Evolutionary conservation across 2,329 filamentous ascomycete genomes (phyloP).

Genomic region (Aspergillus fischeri): DNA sequence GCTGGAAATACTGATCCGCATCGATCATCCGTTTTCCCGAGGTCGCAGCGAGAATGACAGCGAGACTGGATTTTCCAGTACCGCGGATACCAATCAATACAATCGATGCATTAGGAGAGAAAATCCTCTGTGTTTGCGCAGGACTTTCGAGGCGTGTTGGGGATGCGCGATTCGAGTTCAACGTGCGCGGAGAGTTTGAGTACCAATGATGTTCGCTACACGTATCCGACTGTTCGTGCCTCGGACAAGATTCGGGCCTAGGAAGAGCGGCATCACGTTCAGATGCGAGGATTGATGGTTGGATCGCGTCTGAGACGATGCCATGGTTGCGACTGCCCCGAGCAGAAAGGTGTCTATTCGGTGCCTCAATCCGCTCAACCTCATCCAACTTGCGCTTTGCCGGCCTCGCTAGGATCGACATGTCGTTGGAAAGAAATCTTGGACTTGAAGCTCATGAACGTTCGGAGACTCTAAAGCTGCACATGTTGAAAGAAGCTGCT

Average conservation of each 20-base stretch:
- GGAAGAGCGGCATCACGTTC: not conserved
- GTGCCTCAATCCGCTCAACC: conserved; percentile 19
- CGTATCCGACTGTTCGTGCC: conserved; percentile 17
- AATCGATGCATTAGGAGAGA: conserved; percentile 63
- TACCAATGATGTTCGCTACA: conserved; percentile 16
- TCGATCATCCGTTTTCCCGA: conserved; percentile 67
- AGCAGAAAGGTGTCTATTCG: conserved; percentile 2
- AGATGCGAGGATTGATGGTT: not conserved
- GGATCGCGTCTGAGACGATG: not conserved
- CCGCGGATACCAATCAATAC: conserved; percentile 70
- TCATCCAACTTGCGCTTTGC: conserved; percentile 31
- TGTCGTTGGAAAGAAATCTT: conserved; percentile 7
- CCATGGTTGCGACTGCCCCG: not conserved
- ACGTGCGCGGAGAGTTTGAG: conserved; percentile 18
- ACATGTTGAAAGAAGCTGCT: not conserved
- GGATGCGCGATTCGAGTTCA: conserved; percentile 27
- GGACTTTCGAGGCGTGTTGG: conserved; percentile 23
- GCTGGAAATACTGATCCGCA: conserved; percentile 63
- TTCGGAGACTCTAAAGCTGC: not conserved
- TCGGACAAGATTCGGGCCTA: conserved; percentile 7
- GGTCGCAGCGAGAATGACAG: conserved; percentile 69
- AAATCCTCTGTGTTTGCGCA: conserved; percentile 35
- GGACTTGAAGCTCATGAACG: conserved; percentile 11
- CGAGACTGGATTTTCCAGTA: conserved; percentile 70
- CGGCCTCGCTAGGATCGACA: conserved; percentile 31